Evolutionary conservation across 495 filamentous ascomycete species (phyloP).

Genomic region (Trichoderma parareesei): DNA sequence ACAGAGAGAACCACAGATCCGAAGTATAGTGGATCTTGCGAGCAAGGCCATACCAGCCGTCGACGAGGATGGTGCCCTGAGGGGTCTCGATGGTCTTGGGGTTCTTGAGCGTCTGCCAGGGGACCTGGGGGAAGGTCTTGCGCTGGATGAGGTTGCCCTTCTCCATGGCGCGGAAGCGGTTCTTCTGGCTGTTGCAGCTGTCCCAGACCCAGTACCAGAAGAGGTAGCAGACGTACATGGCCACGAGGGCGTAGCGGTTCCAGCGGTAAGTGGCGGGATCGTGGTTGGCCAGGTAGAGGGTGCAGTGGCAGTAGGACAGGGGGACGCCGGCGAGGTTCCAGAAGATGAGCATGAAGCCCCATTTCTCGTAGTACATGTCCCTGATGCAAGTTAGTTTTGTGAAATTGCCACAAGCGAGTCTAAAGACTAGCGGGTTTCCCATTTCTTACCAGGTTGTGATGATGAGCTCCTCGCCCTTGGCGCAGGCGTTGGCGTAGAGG

Average conservation of each 20-base stretch:
- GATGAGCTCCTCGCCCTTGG: constrained; percentile 94
- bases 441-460: constrained; percentile 66
- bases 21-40: constrained; percentile 95
- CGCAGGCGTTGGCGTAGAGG: constrained; percentile 92
- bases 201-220: constrained; percentile 92
- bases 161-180: constrained; percentile 78
- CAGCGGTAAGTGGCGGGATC: constrained; percentile 73
- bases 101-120: constrained; percentile 81
- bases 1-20: constrained; percentile 70
- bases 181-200: constrained; percentile 89
- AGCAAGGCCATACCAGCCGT: constrained; percentile 91
- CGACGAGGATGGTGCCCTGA: constrained; percentile 70
- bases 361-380: constrained; percentile 99
- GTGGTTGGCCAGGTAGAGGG: constrained; percentile 87
- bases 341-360: constrained; percentile 99
- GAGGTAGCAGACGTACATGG: constrained; percentile 66
- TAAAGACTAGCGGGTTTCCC: no score
- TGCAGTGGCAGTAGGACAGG: constrained; percentile 94
- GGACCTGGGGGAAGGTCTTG: constrained; percentile 86
- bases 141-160: constrained; percentile 63
- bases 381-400: constrained; percentile 3
- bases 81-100: constrained; percentile 75
- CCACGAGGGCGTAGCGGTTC: constrained; percentile 56
- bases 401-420: no score
- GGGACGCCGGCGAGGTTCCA: constrained; percentile 98